Conservation (phyloP, 2,329 filamentous ascomycete species). For the Aspergillus sergii region DNA sequence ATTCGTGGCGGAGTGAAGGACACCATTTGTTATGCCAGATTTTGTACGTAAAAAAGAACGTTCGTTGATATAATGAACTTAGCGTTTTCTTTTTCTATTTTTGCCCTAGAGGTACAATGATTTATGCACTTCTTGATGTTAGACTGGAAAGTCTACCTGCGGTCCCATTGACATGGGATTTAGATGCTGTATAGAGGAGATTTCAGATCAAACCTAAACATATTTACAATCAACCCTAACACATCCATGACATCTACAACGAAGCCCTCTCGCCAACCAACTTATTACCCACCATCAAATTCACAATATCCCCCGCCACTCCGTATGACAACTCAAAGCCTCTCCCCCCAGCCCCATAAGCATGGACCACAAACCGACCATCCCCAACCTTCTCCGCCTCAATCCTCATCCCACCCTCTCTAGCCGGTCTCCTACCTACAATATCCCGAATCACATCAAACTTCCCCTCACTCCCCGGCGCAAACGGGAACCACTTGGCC, state of each 20-base stretch:
- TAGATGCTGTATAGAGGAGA: no score
- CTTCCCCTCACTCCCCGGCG: slow-evolving; percentile 35
- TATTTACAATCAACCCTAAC: background rate
- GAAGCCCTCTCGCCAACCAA: slow-evolving; percentile 25
- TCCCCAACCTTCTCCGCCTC: slow-evolving; percentile 50
- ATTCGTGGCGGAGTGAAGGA: slow-evolving; percentile 30
- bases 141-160: background rate
- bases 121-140: background rate
- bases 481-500: slow-evolving; percentile 45
- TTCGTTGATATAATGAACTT: slow-evolving; percentile 27
- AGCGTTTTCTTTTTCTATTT: slow-evolving; percentile 16
- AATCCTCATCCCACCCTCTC: slow-evolving; percentile 54
- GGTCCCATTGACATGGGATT: no score
- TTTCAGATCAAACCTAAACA: no score
- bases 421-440: slow-evolving; percentile 48
- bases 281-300: slow-evolving; percentile 38
- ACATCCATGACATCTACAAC: slow-evolving; percentile 17
- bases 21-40: slow-evolving; percentile 33
- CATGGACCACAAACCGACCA: slow-evolving; percentile 50
- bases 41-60: slow-evolving; percentile 32
- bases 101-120: background rate
- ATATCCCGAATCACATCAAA: slow-evolving; percentile 51
- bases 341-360: slow-evolving; percentile 63
- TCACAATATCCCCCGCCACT: slow-evolving; percentile 54
- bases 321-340: slow-evolving; percentile 66